Evolutionary conservation across 2,329 filamentous ascomycete species (phyloP), one percentile per base, ranked within the genome.

Genomic region (Colletotrichum gigasporum): DNA sequence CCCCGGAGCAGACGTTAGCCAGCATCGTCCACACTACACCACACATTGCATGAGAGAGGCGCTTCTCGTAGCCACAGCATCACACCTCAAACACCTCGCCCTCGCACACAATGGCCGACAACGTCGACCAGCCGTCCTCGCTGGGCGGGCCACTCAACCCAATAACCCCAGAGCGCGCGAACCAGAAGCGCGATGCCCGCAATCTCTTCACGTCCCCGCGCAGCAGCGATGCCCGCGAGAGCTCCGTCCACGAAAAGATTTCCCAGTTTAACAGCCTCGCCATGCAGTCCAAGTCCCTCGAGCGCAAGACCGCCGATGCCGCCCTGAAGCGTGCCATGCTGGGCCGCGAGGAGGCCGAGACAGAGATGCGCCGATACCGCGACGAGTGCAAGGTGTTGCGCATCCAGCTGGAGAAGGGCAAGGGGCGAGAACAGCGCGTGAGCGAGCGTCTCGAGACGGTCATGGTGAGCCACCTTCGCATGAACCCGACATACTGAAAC

Each of bases 261-360:
- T 88, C 87, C 72, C 90, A 91, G 75, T 92, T 93, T 76, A 91
- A 93, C 79, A 86, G 83, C 61, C 82, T 93, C 34, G 85, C 89
- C 61, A 78, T 83, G 68, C 82, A 85, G 75, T 84, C 85, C 32
- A 88, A 87, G 71, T 83, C 87, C 48, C 78, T 89, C 55, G 88
- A 90, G 74, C 84, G 87, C 70, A 90, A 87, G 76, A 87, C 82
- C 48, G 88, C 86, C 69, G 88, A 90, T 69, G 87, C 88, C 30
- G 88, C 88, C 28, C 78, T 91, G 14, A 89, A 88, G 74, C 85
- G 88, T 48, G 88, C 88, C 66, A 87, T 90, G 82, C 73, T 91
- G 48, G 90, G 88, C 12, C 84, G 90, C 42, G 91, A 94, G 72
- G 89, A 91, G 77, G 89, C 90, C 11, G 91, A 93, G 78, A 80